Base-by-base conservation (phyloP, 2,329 filamentous ascomycete species). In the Juglanconis oblonga region DNA sequence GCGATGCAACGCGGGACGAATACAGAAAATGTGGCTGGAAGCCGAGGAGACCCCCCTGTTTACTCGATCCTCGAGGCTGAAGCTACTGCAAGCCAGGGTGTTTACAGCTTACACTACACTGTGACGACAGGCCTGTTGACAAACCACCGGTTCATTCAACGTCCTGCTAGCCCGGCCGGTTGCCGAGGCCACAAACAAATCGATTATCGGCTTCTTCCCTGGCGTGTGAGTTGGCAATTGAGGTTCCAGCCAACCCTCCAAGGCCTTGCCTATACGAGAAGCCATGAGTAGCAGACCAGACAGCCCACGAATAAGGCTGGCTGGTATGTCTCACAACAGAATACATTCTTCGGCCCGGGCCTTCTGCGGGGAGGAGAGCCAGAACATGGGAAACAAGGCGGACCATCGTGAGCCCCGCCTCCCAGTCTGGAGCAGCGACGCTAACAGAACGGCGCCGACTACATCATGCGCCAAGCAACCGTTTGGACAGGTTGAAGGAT, bases 31-130 rank as follows among this genome's bases (percentile, higher is more conserved):
- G 29, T 38, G 50, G 17, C 17, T 24, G 29, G 35, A 13, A 36
- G 40, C 45, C 40, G 59, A 44, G 52, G 42, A 49, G 44, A 56
- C 14, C 56, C 59, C 45, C n/a, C n/a, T 62, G 60, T 49, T 29
- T 17, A 35, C 29, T 35, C 40, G 38, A 57, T 44, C 56, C 13
- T 62, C 57, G 57, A 59, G 60, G 57, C 56, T 62, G 52, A 53
- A 55, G 52, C 42, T 58, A 48, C 52, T 52, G 33, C 44, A 33
- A 52, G n/a, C 52, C 45, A 17, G 52, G 36, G 44, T 52, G n/a
- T 17, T 24, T 42, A 5, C 17, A 24, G 17, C 17, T 24, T 24
- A 24, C 17, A 24, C 17, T 24, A 24, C n/a, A 48, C 33, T 7
- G 58, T 59, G 55, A 59, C 59, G 52, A 48, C 36, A 45, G 24